phyloP scores from a whole-genome alignment of 1,139 yeast species.

The Casaregolazyma suthepensis region DNA sequence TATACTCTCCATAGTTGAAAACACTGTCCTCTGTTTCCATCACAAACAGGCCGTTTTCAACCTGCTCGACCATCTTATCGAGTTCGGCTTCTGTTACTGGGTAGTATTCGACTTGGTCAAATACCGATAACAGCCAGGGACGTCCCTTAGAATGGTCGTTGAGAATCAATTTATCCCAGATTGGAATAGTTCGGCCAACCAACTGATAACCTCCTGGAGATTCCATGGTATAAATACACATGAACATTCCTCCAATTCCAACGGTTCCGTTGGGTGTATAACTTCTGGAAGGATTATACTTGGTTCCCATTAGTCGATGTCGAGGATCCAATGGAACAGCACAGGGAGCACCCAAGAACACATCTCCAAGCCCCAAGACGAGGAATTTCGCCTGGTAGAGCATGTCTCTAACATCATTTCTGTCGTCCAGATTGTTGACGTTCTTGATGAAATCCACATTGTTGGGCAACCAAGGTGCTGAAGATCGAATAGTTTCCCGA shows the following conservation, averaged over 20 bases:
- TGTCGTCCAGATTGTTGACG: conserved; percentile 65
- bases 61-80: conserved; percentile 64
- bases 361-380: conserved; percentile 95
- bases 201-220: conserved; percentile 98
- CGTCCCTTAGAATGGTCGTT: conserved; percentile 52
- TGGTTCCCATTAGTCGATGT: conserved; percentile 84
- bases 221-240: conserved; percentile 98
- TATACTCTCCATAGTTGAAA: conserved; percentile 75
- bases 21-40: conserved; percentile 71
- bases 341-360: conserved; percentile 95
- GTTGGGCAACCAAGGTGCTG: conserved; percentile 97
- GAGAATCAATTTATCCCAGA: conserved; percentile 89
- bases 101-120: conserved; percentile 90
- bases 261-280: conserved; percentile 95
- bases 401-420: conserved; percentile 74
- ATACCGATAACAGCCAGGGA: conserved; percentile 89
- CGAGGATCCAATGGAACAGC: conserved; percentile 98
- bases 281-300: conserved; percentile 94
- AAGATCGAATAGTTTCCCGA: conserved; percentile 84
- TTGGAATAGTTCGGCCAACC: conserved; percentile 93
- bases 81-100: conserved; percentile 83
- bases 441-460: conserved; percentile 91
- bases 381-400: conserved; percentile 82
- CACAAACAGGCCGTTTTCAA: conserved; percentile 71
- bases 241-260: conserved; percentile 96